Conservation (phyloP, 306 rosid species). For the Gynostemma pentaphyllum region DNA sequence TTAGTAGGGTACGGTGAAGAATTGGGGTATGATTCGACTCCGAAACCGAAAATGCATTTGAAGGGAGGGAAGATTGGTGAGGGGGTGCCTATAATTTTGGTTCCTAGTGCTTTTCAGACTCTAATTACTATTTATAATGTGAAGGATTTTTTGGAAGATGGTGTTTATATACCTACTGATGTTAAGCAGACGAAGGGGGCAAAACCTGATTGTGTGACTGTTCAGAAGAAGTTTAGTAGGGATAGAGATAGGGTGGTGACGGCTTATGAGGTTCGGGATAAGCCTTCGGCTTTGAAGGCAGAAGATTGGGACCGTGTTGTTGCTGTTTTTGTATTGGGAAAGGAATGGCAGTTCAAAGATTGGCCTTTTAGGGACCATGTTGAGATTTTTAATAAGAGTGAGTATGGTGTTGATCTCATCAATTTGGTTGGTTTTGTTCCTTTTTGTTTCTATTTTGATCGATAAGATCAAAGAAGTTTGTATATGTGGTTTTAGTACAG, state of each 20-base stretch:
- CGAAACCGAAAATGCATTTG: conserved; percentile 72
- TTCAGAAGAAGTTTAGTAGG: conserved; percentile 98
- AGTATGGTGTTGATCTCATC: conserved; percentile 14
- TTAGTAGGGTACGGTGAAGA: conserved; percentile 60
- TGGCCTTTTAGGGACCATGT: conserved; percentile 62
- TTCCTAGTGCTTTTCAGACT: conserved; percentile 90
- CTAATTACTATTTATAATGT: conserved; percentile 79
- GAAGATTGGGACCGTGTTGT: conserved; percentile 99
- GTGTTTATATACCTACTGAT: conserved; percentile 77
- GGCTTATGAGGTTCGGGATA: conserved; percentile 96
- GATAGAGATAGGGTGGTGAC: conserved; percentile 77
- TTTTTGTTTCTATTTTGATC: neutral
- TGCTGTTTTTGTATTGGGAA: conserved; percentile 89
- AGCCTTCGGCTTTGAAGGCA: conserved; percentile 66
- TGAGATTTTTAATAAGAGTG: conserved; percentile 51
- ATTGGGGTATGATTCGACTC: conserved; percentile 42
- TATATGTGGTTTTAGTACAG: neutral
- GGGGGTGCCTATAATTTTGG: conserved; percentile 86
- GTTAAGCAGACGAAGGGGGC: conserved; percentile 90
- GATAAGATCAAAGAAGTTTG: neutral
- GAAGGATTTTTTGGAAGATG: conserved; percentile 93
- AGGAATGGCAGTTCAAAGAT: conserved; percentile 80
- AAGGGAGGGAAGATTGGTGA: conserved; percentile 82
- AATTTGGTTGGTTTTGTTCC: conserved; percentile 7
- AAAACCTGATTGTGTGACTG: conserved; percentile 88